Conservation (phyloP, 257 asterid species). For the Capsicum baccatum region DNA sequence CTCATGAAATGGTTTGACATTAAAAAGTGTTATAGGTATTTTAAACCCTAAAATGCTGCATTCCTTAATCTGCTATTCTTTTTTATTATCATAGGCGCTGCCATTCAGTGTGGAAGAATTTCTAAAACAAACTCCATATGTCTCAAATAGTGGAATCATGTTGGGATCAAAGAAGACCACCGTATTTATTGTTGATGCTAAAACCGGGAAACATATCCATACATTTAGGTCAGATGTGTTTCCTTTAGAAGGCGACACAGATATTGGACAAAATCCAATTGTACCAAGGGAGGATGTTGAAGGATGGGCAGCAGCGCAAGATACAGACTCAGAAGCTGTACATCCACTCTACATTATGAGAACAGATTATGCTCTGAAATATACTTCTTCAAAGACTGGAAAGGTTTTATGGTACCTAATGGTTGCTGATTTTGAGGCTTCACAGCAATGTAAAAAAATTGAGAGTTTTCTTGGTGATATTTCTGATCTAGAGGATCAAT, state of each 20-base stretch:
- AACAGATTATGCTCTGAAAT: constrained; percentile 74
- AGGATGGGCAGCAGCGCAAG: constrained; percentile 54
- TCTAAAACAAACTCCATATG: constrained; percentile 67
- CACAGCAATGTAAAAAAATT: constrained; percentile 61
- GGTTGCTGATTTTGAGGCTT: constrained; percentile 82
- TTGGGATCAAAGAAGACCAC: constrained; percentile 82
- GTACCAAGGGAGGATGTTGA: constrained; percentile 50
- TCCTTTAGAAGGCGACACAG: constrained; percentile 44
- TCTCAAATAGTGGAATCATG: constrained; percentile 69
- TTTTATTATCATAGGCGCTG: constrained; percentile 56
- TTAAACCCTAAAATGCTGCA: not conserved
- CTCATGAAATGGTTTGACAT: constrained; percentile 1
- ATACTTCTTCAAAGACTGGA: constrained; percentile 66
- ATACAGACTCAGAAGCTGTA: constrained; percentile 43
- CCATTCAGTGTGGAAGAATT: constrained; percentile 68
- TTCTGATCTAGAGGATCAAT: constrained; percentile 34
- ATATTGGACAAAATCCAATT: constrained; percentile 52
- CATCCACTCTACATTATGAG: constrained; percentile 77
- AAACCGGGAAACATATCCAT: constrained; percentile 70
- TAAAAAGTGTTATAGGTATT: not conserved
- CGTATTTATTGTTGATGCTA: constrained; percentile 71
- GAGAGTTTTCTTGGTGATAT: constrained; percentile 53
- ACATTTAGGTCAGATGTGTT: constrained; percentile 61
- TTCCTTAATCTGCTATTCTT: constrained; percentile 24
- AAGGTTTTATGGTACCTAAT: constrained; percentile 75